Base-by-base conservation (phyloP, 148 eudicot species). In the Fagopyrum homotropicum region DNA sequence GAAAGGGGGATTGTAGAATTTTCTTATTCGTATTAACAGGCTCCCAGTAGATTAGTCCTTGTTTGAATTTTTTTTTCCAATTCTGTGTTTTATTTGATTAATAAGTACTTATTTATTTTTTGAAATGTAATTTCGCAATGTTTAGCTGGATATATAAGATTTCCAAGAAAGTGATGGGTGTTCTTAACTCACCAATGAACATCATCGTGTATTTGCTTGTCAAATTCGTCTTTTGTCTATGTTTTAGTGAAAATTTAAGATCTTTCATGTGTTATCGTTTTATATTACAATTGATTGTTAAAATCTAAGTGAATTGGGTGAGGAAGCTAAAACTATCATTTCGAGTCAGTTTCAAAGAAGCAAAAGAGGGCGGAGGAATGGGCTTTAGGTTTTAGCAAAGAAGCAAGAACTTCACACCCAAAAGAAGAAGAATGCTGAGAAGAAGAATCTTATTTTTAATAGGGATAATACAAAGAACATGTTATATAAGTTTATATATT, bases 321-420 rank as follows among this genome's bases (percentile, higher is more conserved):
- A 75, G 81, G 85, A 75, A 78, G 83, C 78, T 16, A 64, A 64
- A 40, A 76, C 73, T 0, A 45, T 85, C 26, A 88, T 93, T 45
- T 97, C 0, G 97, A 93, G 82, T 93, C 97, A 0, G 90, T 89
- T 0, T 76, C 89, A 79, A 93, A 93, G 88, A 91, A 93, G 85
- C 94, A 88, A 69, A 85, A 88, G 76, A 91, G 97, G 84, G 83
- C 61, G 35, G 92, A 88, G 76, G 92, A 89, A 77, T 92, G 95
- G 97, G 91, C 88, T 22, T 22, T 22, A 22, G 26, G 26, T 22
- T 70, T 59, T 85, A 74, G 88, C 81, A 3, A 90, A 85, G 78
- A 82, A 83, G 77, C 83, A 86, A 47, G 89, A 83, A 47, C 59
- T 82, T 16, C 83, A 79, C 51, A 79, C 73, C 2, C 60, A 83